These are phyloP conservation scores for Ceratocystis cacaofunesta DNA, from an alignment of 2,329 filamentous ascomycete genomes.

Conservation along the genomic window DNA sequence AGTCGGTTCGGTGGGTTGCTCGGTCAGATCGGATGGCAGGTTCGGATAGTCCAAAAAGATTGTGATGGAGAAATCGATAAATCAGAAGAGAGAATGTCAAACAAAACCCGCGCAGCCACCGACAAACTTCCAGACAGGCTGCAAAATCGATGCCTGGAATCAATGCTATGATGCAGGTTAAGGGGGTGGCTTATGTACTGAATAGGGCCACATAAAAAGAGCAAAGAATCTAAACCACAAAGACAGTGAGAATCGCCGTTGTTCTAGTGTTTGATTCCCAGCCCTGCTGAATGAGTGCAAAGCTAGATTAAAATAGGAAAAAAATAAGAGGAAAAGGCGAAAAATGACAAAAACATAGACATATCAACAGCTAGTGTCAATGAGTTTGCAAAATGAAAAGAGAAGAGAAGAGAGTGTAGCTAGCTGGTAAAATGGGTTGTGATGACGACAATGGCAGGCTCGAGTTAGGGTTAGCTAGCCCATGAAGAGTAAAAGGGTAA, in stretches of 20 bases:
- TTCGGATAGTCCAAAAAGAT: too few species aligned
- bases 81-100: not conserved
- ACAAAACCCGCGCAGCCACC: not conserved
- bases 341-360: not conserved
- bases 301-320: not conserved
- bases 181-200: slow-evolving; percentile 5
- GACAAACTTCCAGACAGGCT: not conserved
- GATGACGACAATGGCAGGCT: not conserved
- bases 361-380: not conserved
- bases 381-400: not conserved
- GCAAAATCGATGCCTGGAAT: not conserved
- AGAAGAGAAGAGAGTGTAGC: not conserved
- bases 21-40: not conserved
- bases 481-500: too few species aligned
- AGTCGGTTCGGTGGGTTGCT: not conserved
- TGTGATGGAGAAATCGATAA: not conserved
- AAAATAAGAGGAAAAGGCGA: not conserved
- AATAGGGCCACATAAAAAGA: not conserved
- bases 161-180: not conserved
- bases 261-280: not conserved
- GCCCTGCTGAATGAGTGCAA: not conserved
- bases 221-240: not conserved
- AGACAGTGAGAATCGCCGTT: not conserved
- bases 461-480: not conserved
- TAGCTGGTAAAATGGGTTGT: not conserved